phyloP scores from a whole-genome alignment of 164 flowering plant species.

The Macadamia tetraphylla region DNA sequence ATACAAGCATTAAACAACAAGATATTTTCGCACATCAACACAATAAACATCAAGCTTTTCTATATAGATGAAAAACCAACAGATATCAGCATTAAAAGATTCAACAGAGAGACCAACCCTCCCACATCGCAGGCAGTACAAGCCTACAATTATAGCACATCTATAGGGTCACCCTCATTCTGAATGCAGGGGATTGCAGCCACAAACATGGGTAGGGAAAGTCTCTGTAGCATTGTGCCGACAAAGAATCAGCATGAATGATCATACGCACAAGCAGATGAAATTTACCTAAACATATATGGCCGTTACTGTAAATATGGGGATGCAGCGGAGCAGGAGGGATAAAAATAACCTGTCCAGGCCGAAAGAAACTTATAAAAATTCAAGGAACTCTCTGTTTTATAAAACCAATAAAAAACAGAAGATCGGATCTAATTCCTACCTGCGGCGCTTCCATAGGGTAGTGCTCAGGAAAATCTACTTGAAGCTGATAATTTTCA shows the following conservation, averaged over 20 bases:
- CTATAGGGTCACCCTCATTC: too few species aligned
- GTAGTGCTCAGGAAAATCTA: slow-evolving; percentile 60
- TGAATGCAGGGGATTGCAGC: too few species aligned
- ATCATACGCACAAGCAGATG: not conserved
- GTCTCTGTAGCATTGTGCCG: too few species aligned
- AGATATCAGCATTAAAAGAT: too few species aligned
- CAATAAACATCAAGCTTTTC: too few species aligned
- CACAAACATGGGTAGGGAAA: too few species aligned
- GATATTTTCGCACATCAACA: too few species aligned
- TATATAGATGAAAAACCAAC: too few species aligned
- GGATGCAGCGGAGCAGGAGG: slow-evolving; percentile 91
- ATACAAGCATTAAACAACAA: too few species aligned
- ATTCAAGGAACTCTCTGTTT: not conserved
- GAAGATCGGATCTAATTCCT: not conserved
- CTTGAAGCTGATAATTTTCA: slow-evolving; percentile 26
- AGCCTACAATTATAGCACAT: too few species aligned
- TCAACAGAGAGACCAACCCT: too few species aligned
- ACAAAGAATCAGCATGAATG: not conserved
- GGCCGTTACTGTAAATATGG: slow-evolving; percentile 94
- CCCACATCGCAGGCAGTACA: too few species aligned
- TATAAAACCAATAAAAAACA: not conserved
- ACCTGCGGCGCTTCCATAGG: slow-evolving; percentile 99
- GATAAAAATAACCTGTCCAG: slow-evolving; percentile 75
- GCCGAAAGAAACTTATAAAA: slow-evolving; percentile 6
- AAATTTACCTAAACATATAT: slow-evolving; percentile 81